These are phyloP conservation scores for Cryomyces minteri DNA, from an alignment of 495 filamentous ascomycete species.

Conservation along the genomic window DNA sequence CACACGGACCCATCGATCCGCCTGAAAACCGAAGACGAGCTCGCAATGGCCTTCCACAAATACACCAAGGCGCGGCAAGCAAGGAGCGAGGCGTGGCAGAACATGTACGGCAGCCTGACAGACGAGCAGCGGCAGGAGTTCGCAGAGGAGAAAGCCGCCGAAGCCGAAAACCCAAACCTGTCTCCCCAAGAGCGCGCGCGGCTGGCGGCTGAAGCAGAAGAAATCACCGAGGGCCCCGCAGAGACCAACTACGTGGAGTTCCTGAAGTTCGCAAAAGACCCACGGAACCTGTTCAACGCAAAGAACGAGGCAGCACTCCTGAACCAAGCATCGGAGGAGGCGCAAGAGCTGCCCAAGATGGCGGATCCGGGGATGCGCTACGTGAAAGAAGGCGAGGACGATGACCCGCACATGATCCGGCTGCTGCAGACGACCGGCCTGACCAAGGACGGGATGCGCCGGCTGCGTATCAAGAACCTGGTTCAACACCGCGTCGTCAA, in stretches of 20 bases:
- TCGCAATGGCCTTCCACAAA: slow-evolving; percentile 34
- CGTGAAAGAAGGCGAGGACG: slow-evolving; percentile 19
- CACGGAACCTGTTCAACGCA: slow-evolving; percentile 15
- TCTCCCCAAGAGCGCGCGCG: slow-evolving; percentile 13
- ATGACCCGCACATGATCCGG: slow-evolving; percentile 30
- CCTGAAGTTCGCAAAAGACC: slow-evolving; percentile 18
- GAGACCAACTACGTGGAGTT: slow-evolving; percentile 18
- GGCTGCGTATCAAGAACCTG: slow-evolving; percentile 41
- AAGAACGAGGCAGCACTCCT: slow-evolving; percentile 17
- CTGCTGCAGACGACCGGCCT: slow-evolving; percentile 56
- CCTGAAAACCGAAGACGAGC: slow-evolving; percentile 40
- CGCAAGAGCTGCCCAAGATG: slow-evolving; percentile 4
- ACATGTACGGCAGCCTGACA: not conserved
- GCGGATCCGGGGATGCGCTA: slow-evolving; percentile 2
- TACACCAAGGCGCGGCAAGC: slow-evolving; percentile 7
- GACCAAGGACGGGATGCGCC: slow-evolving; percentile 32
- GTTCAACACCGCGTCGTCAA: slow-evolving; percentile 62
- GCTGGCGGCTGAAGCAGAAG: too few relatives aligned
- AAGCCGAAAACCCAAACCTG: slow-evolving; percentile 2
- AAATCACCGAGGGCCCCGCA: slow-evolving; percentile 3
- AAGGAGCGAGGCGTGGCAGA: not conserved
- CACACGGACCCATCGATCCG: slow-evolving; percentile 40
- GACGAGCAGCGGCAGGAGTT: slow-evolving; percentile 8
- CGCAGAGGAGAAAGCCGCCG: slow-evolving; percentile 5
- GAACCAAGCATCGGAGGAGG: not conserved